These are phyloP conservation scores for Tremella fuciformis DNA, from an alignment of 768 basidiomycete species.

Conservation along the genomic window DNA sequence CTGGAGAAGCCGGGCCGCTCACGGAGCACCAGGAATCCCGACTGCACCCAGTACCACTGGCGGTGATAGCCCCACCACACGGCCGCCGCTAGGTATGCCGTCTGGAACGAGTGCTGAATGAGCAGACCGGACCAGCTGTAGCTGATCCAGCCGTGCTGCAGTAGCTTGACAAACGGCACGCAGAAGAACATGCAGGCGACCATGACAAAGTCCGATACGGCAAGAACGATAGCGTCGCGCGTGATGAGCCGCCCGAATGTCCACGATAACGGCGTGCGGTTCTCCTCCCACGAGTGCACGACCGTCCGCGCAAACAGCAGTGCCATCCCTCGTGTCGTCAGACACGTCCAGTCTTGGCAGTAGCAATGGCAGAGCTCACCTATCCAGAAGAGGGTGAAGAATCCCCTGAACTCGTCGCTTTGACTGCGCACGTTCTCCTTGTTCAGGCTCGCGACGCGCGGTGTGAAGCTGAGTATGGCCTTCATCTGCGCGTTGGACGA, in stretches of 20 bases:
- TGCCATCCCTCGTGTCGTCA: conserved; percentile 56
- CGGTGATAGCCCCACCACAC: conserved; percentile 89
- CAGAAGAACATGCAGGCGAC: conserved; percentile 70
- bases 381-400: conserved; percentile 88
- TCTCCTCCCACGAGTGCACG: conserved; percentile 61
- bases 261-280: conserved; percentile 71
- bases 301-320: conserved; percentile 70
- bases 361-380: conserved; percentile 28
- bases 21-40: conserved; percentile 52
- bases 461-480: conserved; percentile 79
- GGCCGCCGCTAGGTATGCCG: conserved; percentile 65
- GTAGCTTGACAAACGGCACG: conserved; percentile 75
- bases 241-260: conserved; percentile 84
- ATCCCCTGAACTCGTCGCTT: conserved; percentile 86
- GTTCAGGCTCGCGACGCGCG: conserved; percentile 82
- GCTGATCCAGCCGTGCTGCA: conserved; percentile 73
- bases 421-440: conserved; percentile 69
- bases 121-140: conserved; percentile 74
- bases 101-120: conserved; percentile 79
- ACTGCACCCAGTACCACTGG: conserved; percentile 95
- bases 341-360: background rate
- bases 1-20: conserved; percentile 24
- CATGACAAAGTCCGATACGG: conserved; percentile 76
- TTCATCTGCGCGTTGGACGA: conserved; percentile 71
- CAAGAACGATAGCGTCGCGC: conserved; percentile 74